These are phyloP conservation scores for Wickerhamia fluorescens DNA, from an alignment of 805 yeast genomes.

Conservation along the genomic window DNA sequence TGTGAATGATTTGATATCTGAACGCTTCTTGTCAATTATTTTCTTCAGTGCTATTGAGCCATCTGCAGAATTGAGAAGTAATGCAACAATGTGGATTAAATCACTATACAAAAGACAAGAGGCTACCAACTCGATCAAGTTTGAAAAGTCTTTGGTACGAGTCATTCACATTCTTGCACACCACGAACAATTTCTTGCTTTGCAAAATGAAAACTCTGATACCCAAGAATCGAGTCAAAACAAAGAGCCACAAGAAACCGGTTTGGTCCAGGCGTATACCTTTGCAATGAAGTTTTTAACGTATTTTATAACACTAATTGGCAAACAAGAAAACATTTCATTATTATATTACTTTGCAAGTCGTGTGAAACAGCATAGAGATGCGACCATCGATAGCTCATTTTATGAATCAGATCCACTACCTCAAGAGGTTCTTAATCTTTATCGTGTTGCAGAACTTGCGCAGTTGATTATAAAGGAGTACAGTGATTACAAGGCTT, in stretches of 20 bases:
- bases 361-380: conserved; percentile 72
- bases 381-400: conserved; percentile 36
- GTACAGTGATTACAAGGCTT: conserved; percentile 47
- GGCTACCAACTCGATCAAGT: conserved; percentile 34
- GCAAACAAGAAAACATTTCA: conserved; percentile 61
- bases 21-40: conserved; percentile 57
- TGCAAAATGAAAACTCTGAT: conserved; percentile 15
- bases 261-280: conserved; percentile 35
- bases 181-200: conserved; percentile 55
- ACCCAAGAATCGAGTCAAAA: conserved; percentile 11
- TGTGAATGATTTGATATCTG: conserved; percentile 48
- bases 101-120: conserved; percentile 43
- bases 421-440: conserved; percentile 25
- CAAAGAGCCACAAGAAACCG: too few relatives aligned
- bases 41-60: conserved; percentile 80
- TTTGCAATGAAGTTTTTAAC: conserved; percentile 55
- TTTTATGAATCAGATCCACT: conserved; percentile 15
- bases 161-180: conserved; percentile 67
- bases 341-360: conserved; percentile 69
- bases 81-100: conserved; percentile 63
- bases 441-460: conserved; percentile 68
- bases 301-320: conserved; percentile 54
- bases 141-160: conserved; percentile 64
- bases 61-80: conserved; percentile 37
- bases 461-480: conserved; percentile 60